Evolutionary conservation across 2,329 filamentous ascomycete species (phyloP), one percentile per base, ranked within the genome.

Genomic region (Aspergillus novofumigatus): DNA sequence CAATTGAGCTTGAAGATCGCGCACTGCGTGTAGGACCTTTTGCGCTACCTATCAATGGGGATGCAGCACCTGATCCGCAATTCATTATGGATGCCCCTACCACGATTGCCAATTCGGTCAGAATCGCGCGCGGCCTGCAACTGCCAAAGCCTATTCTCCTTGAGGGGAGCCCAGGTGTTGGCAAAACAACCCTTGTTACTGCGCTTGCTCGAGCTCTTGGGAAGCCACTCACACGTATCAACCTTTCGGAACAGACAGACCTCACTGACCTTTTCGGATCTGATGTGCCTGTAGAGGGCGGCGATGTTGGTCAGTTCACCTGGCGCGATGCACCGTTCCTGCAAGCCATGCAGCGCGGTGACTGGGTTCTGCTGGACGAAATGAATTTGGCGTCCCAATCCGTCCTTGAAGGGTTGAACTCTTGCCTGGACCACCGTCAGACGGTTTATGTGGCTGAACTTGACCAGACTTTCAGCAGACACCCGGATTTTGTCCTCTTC

Each of bases 331-430:
- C 93, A 0, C 92, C 94, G 0, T 97, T 99, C 70, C 79, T 99
- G 21, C 90, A 91, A 70, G 94, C 94, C 0, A 97, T 99, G 93
- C 94, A 97, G 70, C 89, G 86, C 57, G 94, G 94, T 28, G 90
- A 96, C 65, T 99, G 94, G 94, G 94, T 99, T 10, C 80, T 99
- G 28, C 82, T 99, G 0, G 94, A 99, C 69, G 94, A 99, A 78
- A 99, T 99, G 94, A 99, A 99, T 67, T 78, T 99, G 61, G 94
- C 95, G 1, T 97, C 93, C 0, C 94, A 99, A 71, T 96, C 93
- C 4, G 92, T 99, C 1, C 83, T 99, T 1, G 94, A 99, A 77
- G 95, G 94, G 61, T 79, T 99, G 32, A 99, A 99, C 65, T 93
- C 94, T 23, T 97, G 94, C 77, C 82, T 99, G 29, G 94, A 99